These are phyloP conservation scores for Dothiorella sarmentorum DNA, from an alignment of 2,329 filamentous ascomycete genomes.

Conservation along the genomic window DNA sequence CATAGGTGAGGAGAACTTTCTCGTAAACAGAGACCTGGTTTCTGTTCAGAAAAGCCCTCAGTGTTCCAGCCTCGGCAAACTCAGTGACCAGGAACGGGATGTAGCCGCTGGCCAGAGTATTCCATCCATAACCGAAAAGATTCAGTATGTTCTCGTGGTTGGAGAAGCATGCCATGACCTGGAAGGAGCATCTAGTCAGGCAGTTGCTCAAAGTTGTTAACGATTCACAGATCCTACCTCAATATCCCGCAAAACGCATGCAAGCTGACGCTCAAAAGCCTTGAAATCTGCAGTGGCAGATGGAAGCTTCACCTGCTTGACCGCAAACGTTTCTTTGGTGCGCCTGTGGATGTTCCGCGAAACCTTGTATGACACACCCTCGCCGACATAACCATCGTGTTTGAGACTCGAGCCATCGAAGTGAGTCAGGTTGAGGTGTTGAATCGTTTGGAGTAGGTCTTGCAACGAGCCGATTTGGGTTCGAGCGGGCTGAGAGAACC, in stretches of 20 bases:
- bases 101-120: not conserved
- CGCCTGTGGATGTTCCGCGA: not conserved
- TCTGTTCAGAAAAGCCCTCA: not conserved
- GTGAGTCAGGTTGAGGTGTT: not conserved
- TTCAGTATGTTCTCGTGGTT: conserved; percentile 16
- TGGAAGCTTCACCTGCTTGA: conserved; percentile 20
- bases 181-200: no score
- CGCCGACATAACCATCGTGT: not conserved
- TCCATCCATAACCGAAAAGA: conserved; percentile 21
- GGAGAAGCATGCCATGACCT: conserved; percentile 6
- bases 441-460: conserved; percentile 14
- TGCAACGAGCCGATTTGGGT: not conserved
- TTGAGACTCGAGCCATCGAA: not conserved
- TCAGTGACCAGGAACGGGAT: conserved; percentile 22
- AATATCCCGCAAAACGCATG: conserved; percentile 18
- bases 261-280: conserved; percentile 16
- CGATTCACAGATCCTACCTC: conserved; percentile 14
- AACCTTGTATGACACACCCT: conserved; percentile 19
- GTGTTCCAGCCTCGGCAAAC: conserved; percentile 12
- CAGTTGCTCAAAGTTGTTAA: no score
- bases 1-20: not conserved
- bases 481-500: conserved; percentile 9
- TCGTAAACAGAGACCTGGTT: not conserved
- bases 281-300: not conserved
- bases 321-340: not conserved